phyloP scores from a whole-genome alignment of 2,329 filamentous ascomycete genomes.

The Cercospora beticola region DNA sequence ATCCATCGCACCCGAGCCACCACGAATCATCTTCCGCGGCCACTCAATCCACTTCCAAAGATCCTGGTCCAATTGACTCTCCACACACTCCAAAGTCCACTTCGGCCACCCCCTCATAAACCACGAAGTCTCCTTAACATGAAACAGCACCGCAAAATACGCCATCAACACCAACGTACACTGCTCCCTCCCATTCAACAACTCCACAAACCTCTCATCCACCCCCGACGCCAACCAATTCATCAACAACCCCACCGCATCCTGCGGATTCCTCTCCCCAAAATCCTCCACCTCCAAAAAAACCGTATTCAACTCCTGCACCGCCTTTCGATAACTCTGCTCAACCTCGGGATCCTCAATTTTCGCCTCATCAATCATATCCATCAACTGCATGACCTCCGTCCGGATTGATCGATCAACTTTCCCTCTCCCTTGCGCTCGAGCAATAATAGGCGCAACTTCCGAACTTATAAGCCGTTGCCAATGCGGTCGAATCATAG shows the following conservation, averaged over 20 bases:
- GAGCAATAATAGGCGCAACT: conserved; percentile 13
- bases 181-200: conserved; percentile 14
- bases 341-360: neutral
- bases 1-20: neutral
- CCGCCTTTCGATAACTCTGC: conserved; percentile 9
- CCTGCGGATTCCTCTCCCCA: neutral
- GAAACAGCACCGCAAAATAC: conserved; percentile 20
- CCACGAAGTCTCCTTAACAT: conserved; percentile 14
- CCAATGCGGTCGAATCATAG: conserved; percentile 18
- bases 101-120: conserved; percentile 17
- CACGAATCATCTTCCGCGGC: conserved; percentile 11
- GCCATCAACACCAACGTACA: conserved; percentile 19
- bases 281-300: conserved; percentile 9
- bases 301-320: conserved; percentile 19
- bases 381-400: conserved; percentile 15
- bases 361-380: neutral
- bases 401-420: conserved; percentile 1
- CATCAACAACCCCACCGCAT: neutral
- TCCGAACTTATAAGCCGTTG: conserved; percentile 18
- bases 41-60: conserved; percentile 19
- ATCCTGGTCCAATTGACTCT: conserved; percentile 1
- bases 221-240: neutral
- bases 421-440: neutral
- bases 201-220: conserved; percentile 10
- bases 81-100: conserved; percentile 21